phyloP scores from a whole-genome alignment of 2,329 filamentous ascomycete genomes.

The Colletotrichum sp. region DNA sequence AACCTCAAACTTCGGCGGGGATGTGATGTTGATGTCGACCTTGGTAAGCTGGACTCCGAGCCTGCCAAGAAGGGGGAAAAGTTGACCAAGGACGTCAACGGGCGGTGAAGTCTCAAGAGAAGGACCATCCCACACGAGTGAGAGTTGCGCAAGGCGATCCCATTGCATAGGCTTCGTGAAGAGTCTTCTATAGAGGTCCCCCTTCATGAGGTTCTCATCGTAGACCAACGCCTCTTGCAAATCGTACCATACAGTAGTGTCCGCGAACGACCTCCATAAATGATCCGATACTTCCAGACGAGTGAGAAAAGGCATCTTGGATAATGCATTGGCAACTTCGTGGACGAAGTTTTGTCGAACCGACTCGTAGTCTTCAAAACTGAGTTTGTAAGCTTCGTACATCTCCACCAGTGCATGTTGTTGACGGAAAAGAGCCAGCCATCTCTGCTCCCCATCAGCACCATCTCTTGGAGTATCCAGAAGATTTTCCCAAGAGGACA shows the following conservation, averaged over 20 bases:
- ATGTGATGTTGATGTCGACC: neutral
- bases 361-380: fast-evolving
- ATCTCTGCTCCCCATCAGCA: neutral
- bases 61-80: fast-evolving
- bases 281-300: neutral
- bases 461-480: fast-evolving
- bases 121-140: fast-evolving
- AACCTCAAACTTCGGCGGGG: fast-evolving
- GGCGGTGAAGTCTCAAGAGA: neutral
- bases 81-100: fast-evolving
- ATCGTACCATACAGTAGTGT: too few species aligned
- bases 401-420: neutral
- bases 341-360: neutral
- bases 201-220: neutral
- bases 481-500: fast-evolving
- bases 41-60: neutral
- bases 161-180: neutral
- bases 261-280: neutral
- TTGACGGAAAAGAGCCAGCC: neutral
- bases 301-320: fast-evolving
- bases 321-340: neutral
- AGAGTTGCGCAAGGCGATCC: neutral
- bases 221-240: fast-evolving
- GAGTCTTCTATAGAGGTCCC: fast-evolving
- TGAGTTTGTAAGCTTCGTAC: fast-evolving